Conservation (phyloP, 805 yeast species). For the Saturnispora dispora region DNA sequence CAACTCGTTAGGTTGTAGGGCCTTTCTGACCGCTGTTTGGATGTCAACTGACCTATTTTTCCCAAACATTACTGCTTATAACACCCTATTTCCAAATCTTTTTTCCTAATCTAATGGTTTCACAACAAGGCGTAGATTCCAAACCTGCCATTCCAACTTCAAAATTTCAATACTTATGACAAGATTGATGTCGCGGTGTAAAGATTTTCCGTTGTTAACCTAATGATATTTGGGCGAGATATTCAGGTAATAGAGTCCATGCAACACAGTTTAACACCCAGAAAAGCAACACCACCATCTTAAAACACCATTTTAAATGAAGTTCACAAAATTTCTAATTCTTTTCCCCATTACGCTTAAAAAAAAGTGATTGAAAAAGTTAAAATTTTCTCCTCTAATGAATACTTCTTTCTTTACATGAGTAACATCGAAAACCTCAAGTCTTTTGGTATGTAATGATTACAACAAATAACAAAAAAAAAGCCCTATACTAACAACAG, state of each 20-base stretch:
- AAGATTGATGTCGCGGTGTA: background rate
- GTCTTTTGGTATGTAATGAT: slow-evolving; percentile 48
- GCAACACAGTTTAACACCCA: background rate
- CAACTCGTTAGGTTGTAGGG: slow-evolving; percentile 74
- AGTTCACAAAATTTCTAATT: background rate
- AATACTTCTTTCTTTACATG: slow-evolving; percentile 34
- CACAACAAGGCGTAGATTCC: background rate
- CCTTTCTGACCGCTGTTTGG: slow-evolving; percentile 57
- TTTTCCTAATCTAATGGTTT: background rate
- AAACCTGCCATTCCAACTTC: background rate
- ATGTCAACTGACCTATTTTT: slow-evolving; percentile 31
- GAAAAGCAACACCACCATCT: background rate
- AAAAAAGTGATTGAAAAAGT: background rate
- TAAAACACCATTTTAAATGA: background rate
- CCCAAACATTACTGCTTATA: slow-evolving; percentile 15
- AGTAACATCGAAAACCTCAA: slow-evolving; percentile 88
- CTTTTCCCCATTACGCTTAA: background rate
- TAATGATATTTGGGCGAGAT: no score
- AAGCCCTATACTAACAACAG: background rate
- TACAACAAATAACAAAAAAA: background rate
- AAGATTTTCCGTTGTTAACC: background rate
- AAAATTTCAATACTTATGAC: background rate
- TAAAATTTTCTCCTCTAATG: background rate
- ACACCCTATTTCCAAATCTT: no score
- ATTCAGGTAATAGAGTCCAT: no score